Base-by-base conservation (phyloP, 2,329 filamentous ascomycete genomes). In the Xylariaceae sp. region DNA sequence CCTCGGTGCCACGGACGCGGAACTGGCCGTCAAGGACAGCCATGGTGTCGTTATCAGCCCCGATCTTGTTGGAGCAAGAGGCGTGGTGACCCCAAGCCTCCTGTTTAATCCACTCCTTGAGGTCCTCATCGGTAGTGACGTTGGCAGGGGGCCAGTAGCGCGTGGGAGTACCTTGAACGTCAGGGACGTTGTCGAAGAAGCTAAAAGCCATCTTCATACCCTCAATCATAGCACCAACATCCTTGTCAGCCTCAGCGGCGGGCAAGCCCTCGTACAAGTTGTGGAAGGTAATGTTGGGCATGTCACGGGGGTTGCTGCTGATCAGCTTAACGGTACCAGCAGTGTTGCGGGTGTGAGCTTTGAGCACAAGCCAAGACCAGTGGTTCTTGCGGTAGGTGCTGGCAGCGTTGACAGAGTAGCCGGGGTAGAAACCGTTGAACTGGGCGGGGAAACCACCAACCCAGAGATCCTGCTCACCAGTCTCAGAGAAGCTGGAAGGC, bases 261-360 rank as follows among this genome's bases (percentile, higher is more conserved):
- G 45, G 33, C 40, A 45, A 29, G 11, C 77, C 76, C 0, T 71
- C 68, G 41, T 74, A 71, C 63, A 79, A 83, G 62, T 75, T 83
- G 62, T 80, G 78, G 67, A 82, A 85, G 40, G 69, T 68, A 53
- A 88, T 84, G 5, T 75, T 62, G 0, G 85, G 85, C 3, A 72
- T 67, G 43, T 86, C 83, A 1, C 78, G 75, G 0, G 85, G 83
- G 57, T 88, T 76, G 0, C 75, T 65, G 0, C 79, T 82, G 14
- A 69, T 69, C 5, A 89, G 74, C 3, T 64, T 73, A 4, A 89
- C 83, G 1, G 73, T 76, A 7, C 85, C 85, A 5, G 75, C 76
- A 1, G 58, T 67, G 49, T 87, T 83, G 43, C 73, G 72, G 0
- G 76, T 69, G 58, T 80, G 79, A 2, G 76, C 73, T 62, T 83